Evolutionary conservation across 495 filamentous ascomycete genomes (phyloP), one percentile per base, ranked within the genome.

Genomic region (Aspergillus mulundensis): DNA sequence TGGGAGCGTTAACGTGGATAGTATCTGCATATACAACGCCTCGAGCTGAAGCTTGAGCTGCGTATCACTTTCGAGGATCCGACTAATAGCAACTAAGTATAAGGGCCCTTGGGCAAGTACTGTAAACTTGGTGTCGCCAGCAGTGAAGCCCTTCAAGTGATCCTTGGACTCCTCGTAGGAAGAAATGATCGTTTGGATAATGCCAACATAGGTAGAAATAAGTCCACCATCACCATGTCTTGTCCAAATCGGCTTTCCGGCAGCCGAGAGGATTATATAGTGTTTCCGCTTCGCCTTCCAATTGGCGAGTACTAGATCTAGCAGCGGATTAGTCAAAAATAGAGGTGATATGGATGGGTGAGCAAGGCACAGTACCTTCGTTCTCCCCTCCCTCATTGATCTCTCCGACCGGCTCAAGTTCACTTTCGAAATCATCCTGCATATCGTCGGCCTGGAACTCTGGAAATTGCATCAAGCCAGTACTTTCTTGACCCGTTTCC

Each of bases 161-260:
- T 95, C 87, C 21, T 87, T 78, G 19, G 84, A 80, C 18, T 84
- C 84, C 65, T 96, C 85, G 64, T 95, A 97, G 73, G 96, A 97
- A 4, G 95, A 96, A 50, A 99, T 95, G 64, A 97, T 93, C 47
- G 95, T 97, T 61, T 97, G 95, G 7, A 96, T 87, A 15, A 97
- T 85, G n/a, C 95, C 95, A 72, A 96, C 91, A 64, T 93, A 96
- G 34, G 86, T 85, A 46, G 91, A 96, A 60, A 97, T 87, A 34
- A 97, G 73, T 18, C 86, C 84, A 57, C 95, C 81, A 58, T 96
- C 90, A 21, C 95, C 95, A 67, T 99, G 91, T 53, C 95, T 81
- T 55, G 90, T 96, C 70, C 91, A 99, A 36, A 99, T 93, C 5
- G 95, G 95, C 66, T 99, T 99, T n/a, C 95, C 95, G 28, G 95